phyloP scores from a whole-genome alignment of 305 asterid species.

The Galium porrigens region DNA sequence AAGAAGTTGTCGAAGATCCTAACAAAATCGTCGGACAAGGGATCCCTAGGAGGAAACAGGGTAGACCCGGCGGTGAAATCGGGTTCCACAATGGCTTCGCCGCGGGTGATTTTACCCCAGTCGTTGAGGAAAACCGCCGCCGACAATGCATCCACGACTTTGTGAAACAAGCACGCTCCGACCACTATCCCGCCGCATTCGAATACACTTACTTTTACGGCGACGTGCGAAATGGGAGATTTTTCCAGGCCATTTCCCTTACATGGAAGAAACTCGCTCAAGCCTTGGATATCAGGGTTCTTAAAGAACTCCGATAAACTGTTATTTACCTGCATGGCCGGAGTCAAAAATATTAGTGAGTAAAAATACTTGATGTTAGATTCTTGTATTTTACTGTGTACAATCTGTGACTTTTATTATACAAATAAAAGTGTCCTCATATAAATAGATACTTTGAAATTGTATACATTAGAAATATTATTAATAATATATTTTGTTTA shows the following conservation, averaged over 20 bases:
- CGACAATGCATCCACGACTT: constrained; percentile 17
- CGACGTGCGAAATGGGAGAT: constrained; percentile 10
- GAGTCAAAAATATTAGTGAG: not conserved
- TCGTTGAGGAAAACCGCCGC: constrained; percentile 10
- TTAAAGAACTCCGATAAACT: constrained; percentile 14
- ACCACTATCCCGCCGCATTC: constrained; percentile 21
- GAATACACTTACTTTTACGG: constrained; percentile 12
- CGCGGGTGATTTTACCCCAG: constrained; percentile 17
- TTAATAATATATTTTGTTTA: too few species aligned
- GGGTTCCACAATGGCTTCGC: constrained; percentile 12
- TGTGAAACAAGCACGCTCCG: constrained; percentile 20
- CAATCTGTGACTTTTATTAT: too few species aligned
- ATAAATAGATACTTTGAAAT: too few species aligned
- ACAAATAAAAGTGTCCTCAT: too few species aligned
- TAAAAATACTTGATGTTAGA: too few species aligned
- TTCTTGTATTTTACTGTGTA: too few species aligned
- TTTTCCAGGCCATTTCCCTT: constrained; percentile 11
- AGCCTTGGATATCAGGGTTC: constrained; percentile 13
- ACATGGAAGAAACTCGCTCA: constrained; percentile 19
- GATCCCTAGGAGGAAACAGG: constrained; percentile 14
- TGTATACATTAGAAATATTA: too few species aligned
- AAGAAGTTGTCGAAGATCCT: constrained; percentile 18
- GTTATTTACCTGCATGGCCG: constrained; percentile 4
- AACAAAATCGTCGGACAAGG: constrained; percentile 14
- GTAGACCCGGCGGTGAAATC: constrained; percentile 10